Conservation (phyloP, 768 basidiomycete species). For the Termitomyces bulborhizus region DNA sequence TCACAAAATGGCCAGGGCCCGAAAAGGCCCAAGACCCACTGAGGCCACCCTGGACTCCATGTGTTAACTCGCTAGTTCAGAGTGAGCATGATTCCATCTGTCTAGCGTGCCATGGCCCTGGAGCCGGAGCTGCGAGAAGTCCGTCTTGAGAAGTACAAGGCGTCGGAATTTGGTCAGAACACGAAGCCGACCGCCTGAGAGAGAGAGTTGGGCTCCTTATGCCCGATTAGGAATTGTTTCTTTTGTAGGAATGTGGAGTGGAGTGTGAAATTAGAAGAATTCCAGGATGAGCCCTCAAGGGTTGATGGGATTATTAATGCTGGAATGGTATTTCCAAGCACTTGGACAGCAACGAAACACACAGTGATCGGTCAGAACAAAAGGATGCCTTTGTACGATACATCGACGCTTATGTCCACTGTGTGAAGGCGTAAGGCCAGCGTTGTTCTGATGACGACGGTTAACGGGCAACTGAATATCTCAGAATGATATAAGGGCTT, state of each 20-base stretch:
- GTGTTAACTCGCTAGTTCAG: neutral
- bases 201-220: neutral
- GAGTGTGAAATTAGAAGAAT: neutral
- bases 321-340: neutral
- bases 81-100: neutral
- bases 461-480: neutral
- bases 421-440: neutral
- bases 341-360: neutral
- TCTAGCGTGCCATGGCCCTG: neutral
- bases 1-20: neutral
- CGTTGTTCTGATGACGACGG: neutral
- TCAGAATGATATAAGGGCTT: neutral
- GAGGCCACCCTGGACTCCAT: neutral
- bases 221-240: neutral
- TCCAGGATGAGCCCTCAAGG: neutral
- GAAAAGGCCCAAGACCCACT: neutral
- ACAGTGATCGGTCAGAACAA: neutral
- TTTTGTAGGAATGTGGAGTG: neutral
- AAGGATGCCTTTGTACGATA: neutral
- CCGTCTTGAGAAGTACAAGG: neutral
- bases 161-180: neutral
- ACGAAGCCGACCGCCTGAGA: neutral
- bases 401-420: neutral
- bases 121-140: neutral
- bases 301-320: neutral